Evolutionary conservation across 345 rosid species (phyloP), one percentile per base, ranked within the genome.

Genomic region (Citrus cavaleriei): DNA sequence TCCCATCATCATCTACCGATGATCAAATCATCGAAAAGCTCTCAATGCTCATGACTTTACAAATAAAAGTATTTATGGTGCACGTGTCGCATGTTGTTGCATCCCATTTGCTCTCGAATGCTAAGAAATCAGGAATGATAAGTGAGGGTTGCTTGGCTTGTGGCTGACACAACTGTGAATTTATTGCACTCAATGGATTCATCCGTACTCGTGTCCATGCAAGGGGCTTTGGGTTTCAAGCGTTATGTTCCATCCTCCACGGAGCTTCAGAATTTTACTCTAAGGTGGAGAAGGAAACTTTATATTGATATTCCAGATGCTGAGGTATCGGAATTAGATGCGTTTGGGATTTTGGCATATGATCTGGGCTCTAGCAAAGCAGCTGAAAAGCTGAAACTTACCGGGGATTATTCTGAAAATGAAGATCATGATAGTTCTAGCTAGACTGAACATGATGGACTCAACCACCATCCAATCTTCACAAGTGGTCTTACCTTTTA

Each of bases 161-260:
- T 81, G 24, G 84, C 89, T 3, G 70, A 42, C 4, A 77, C 40
- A 70, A 82, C 16, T 16, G 77, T 68, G 62, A 75, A 42, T 63
- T 61, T 13, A 32, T 59, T 80, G 27, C 68, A 16, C 1, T 73
- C 24, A 16, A 62, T 1, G n/a, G 79, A 37, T 2, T 40, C 67
- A 9, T 59, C 68, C 3, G 63, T 35, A 22, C 1, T 69, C 14
- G 76, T 65, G 34, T 74, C 85, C 30, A 79, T 85, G 84, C 82
- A 87, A 83, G 87, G 90, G 19, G 84, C 85, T 35, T 42, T 87
- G 37, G 90, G 85, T 37, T 55, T 85, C 68, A 85, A 38, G 64
- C 25, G 81, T 40, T 84, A 85, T 34, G 38, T 87, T 70, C 87
- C 84, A 27, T 7, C 60, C 14, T 83, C 88, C 3, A 77, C 73